These are phyloP conservation scores for Juncus effusus DNA, from an alignment of 176 grass and related monocot genomes.

Conservation along the genomic window DNA sequence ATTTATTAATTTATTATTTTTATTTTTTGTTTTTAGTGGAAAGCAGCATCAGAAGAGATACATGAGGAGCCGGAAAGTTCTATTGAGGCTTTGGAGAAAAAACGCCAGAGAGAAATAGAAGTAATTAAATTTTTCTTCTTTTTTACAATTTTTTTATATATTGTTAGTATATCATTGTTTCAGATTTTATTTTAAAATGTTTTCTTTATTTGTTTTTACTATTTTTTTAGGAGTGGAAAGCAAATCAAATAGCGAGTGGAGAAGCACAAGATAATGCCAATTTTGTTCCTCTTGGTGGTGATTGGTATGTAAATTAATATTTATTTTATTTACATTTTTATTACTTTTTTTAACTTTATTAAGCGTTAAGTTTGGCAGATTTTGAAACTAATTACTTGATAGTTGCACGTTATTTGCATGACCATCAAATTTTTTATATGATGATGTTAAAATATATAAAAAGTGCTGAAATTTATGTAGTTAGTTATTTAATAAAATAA, in stretches of 20 bases:
- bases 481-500: no score
- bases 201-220: conserved; percentile 4
- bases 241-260: conserved; percentile 74
- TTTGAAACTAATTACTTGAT: no score
- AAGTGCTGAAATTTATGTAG: no score
- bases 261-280: conserved; percentile 86
- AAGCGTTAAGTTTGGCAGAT: no score
- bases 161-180: neutral
- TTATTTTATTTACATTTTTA: neutral
- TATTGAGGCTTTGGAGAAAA: conserved; percentile 72
- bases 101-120: conserved; percentile 84
- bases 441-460: neutral
- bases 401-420: no score
- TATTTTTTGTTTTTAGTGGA: conserved; percentile 62
- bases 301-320: conserved; percentile 48
- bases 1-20: neutral
- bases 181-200: no score
- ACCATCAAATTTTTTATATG: neutral
- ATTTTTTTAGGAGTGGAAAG: conserved; percentile 60
- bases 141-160: neutral
- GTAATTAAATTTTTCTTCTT: conserved; percentile 31
- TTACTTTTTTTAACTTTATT: neutral
- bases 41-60: conserved; percentile 96
- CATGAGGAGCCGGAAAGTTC: conserved; percentile 79
- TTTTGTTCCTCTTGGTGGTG: conserved; percentile 81